Base-by-base conservation (phyloP, 2,329 filamentous ascomycete species). In the Paraconiothyrium brasiliense region DNA sequence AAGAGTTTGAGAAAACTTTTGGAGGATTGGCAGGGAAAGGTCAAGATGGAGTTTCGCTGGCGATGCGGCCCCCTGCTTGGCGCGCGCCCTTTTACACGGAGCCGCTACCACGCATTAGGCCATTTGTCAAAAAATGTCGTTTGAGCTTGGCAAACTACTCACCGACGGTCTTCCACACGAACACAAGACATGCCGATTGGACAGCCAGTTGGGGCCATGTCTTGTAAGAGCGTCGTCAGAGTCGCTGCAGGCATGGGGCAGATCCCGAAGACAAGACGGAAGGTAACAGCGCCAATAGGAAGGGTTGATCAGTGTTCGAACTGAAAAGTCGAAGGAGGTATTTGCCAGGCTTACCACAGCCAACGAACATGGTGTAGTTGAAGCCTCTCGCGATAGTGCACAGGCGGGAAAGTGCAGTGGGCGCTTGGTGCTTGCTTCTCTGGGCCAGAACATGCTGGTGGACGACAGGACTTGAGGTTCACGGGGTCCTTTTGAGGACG, bases 1-100 rank as follows among this genome's bases (percentile, higher is more conserved):
- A 41, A 11, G 20, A 46, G 24, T 11, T 24, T 24, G 20, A 20
- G 20, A 46, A 20, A n/a, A 20, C 5, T 4, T 20, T 7, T 24
- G 10, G 4, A 46, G 20, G 13, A 46, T 20, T 22, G 43, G 3
- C 2, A 32, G 4, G 14, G 16, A 35, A 43, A 16, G 35, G 22
- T 30, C 20, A 20, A 54, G 46, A 41, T 32, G 24, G 32, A 32
- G 24, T 48, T 48, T 1, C 3, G 13, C n/a, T 9, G 46, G 22
- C 24, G 1, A 39, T 37, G 39, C 48, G 57, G 48, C 57, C 57
- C 52, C 34, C 9, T 3, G 10, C 50, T 59, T 59, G 57, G 57
- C 57, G 22, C 8, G 20, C 37, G 57, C 57, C 57, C 57, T 59
- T 59, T 49, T 49, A 14, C 22, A 34, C 27, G 13, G 30, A 10